These are phyloP conservation scores for Amphirosellinia nigrospora DNA, from an alignment of 495 filamentous ascomycete genomes.

Conservation along the genomic window DNA sequence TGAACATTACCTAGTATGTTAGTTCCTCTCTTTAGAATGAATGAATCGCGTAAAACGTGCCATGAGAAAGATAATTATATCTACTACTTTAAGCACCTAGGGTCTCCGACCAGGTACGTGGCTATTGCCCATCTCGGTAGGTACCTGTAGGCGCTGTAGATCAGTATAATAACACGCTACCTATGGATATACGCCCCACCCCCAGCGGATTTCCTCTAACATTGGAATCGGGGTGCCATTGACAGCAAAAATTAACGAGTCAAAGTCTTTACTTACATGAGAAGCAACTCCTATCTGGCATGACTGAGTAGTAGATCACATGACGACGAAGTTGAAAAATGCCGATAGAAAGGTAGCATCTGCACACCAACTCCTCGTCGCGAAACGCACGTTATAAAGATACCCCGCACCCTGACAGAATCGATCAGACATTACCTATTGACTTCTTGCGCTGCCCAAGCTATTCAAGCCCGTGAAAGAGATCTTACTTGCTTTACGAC, in stretches of 20 bases:
- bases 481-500: not conserved
- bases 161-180: not conserved
- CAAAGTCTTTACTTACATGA: not conserved
- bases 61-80: not conserved
- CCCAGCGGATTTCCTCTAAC: no score
- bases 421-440: not conserved
- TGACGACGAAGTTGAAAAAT: not conserved
- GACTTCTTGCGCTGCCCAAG: not conserved
- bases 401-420: not conserved
- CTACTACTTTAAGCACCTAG: no score
- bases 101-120: not conserved
- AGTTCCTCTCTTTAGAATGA: not conserved
- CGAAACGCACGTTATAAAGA: not conserved
- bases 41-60: not conserved
- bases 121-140: not conserved
- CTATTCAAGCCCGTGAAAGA: not conserved
- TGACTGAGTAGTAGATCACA: not conserved
- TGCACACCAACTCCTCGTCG: not conserved
- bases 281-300: not conserved
- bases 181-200: not conserved
- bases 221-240: no score
- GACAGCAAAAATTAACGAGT: not conserved
- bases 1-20: not conserved
- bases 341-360: conserved; percentile 1
- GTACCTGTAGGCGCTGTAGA: not conserved